Percentiles rank a stretch among this genome's conserved stretches.
These are phyloP conservation scores for Termitomyces sp. DNA, from an alignment of 768 basidiomycete species.

Conservation along the genomic window DNA sequence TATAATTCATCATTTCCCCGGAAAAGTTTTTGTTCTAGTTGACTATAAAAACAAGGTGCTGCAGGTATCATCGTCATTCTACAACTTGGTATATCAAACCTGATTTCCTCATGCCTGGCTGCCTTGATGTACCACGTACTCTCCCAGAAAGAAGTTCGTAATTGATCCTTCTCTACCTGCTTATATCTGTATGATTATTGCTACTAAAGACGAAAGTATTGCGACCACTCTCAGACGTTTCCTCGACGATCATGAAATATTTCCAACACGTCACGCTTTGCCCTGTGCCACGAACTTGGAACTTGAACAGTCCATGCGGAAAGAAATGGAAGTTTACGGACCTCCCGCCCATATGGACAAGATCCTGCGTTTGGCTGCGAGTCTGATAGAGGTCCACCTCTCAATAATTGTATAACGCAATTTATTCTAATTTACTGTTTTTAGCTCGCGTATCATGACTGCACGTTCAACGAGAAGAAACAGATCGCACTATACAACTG, in stretches of 20 bases:
- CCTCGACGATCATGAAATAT: conserved; percentile 1
- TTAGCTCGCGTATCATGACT: conserved; percentile 14
- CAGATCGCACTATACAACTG: conserved; percentile 16
- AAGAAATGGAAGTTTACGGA: not conserved
- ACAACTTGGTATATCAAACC: not conserved
- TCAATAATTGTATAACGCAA: not conserved
- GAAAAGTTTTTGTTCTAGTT: not conserved
- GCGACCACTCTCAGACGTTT: conserved; percentile 1
- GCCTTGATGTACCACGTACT: not conserved
- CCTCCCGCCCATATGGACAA: conserved; percentile 2
- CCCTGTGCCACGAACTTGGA: conserved; percentile 1
- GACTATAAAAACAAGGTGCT: not conserved
- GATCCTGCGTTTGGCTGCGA: conserved; percentile 7
- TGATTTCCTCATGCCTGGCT: not conserved
- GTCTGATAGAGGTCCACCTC: conserved; percentile 9
- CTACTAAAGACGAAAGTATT: not conserved
- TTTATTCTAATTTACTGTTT: not conserved
- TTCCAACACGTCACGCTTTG: not conserved
- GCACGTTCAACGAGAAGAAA: conserved; percentile 14
- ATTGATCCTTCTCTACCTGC: not conserved
- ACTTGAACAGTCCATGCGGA: conserved; percentile 10
- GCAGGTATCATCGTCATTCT: too few relatives aligned
- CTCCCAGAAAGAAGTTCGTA: not conserved
- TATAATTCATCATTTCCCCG: not conserved
- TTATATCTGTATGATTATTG: not conserved